Percentiles rank a stretch among this genome's conserved stretches.
Evolutionary conservation across 208 protist genomes (phyloP).

Genomic region (Entamoeba histolytica): DNA sequence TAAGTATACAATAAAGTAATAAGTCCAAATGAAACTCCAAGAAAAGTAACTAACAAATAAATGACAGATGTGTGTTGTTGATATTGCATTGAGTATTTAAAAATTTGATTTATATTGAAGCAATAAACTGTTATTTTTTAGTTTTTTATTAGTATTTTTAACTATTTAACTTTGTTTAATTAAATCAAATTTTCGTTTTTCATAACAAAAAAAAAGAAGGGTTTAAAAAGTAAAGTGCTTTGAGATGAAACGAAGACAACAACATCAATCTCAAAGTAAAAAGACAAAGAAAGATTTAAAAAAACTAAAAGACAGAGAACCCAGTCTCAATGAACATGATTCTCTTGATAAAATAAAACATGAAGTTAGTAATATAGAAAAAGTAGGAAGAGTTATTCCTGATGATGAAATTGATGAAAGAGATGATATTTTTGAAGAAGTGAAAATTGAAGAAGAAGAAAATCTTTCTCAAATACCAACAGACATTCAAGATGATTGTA

Average conservation of each 20-base stretch:
- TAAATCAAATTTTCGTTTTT: too few species aligned
- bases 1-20: not conserved
- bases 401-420: not conserved
- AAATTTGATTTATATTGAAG: too few species aligned
- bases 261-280: too few species aligned
- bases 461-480: not conserved
- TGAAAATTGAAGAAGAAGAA: not conserved
- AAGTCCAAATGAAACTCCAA: not conserved
- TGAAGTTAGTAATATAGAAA: not conserved
- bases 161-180: too few species aligned
- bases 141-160: too few species aligned
- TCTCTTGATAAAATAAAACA: not conserved
- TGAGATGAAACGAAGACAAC: too few species aligned
- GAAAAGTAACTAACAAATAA: not conserved
- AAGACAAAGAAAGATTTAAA: not conserved
- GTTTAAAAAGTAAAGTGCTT: too few species aligned
- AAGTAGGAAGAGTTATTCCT: not conserved
- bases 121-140: too few species aligned
- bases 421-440: not conserved
- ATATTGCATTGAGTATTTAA: not conserved
- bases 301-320: not conserved
- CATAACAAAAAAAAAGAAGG: too few species aligned
- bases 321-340: not conserved
- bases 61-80: not conserved
- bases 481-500: not conserved